A percentile compares a stretch with the other conserved stretches of the same genome.
phyloP scores from a whole-genome alignment of 106 monocot species.

The Vanilla planifolia region DNA sequence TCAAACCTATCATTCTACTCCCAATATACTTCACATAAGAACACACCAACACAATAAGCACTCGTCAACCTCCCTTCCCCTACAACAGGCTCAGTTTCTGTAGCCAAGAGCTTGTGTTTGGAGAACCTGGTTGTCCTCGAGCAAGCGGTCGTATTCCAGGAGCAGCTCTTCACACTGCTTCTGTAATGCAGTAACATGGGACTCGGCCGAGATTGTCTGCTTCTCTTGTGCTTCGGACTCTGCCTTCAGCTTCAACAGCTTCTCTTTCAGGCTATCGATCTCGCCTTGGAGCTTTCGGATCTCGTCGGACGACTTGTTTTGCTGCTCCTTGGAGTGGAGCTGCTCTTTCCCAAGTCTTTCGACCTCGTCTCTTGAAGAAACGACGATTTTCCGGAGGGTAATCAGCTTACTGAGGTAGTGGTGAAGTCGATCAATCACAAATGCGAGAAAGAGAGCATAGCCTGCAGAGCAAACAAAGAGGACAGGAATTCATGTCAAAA shows the following conservation, averaged over 20 bases:
- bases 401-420: constrained; percentile 57
- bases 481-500: neutral
- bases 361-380: constrained; percentile 44
- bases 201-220: constrained; percentile 43
- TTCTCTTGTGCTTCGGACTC: constrained; percentile 43
- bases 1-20: too few species aligned
- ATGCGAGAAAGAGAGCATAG: constrained; percentile 76
- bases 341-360: constrained; percentile 59
- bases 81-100: constrained; percentile 40
- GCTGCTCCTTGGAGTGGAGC: constrained; percentile 30
- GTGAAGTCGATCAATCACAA: constrained; percentile 82
- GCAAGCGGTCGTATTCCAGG: constrained; percentile 76
- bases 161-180: constrained; percentile 82
- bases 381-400: constrained; percentile 33
- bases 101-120: constrained; percentile 52
- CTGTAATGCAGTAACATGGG: constrained; percentile 66
- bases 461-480: constrained; percentile 33
- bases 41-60: too few species aligned
- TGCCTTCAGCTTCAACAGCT: constrained; percentile 30
- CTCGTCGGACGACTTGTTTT: constrained; percentile 34
- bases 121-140: constrained; percentile 88
- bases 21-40: too few species aligned
- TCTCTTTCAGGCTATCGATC: constrained; percentile 35
- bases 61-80: too few species aligned
- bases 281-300: constrained; percentile 45